Conservation (phyloP, 768 basidiomycete species). For the Boletus subcaerulescens region DNA sequence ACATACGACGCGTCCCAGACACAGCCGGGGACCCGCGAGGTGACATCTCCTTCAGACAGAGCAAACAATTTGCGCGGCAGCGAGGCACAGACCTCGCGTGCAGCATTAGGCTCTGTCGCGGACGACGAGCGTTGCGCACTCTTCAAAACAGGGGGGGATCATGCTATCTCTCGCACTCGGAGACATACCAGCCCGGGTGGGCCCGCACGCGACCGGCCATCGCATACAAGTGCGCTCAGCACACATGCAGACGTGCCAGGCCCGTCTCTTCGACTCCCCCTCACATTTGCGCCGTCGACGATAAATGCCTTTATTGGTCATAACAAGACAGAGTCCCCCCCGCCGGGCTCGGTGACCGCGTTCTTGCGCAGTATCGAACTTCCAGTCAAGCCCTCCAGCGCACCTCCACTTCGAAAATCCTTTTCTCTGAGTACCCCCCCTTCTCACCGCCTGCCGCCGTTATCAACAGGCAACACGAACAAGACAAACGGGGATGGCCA, state of each 20-base stretch:
- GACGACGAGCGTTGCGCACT: constrained; percentile 1
- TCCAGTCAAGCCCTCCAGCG: constrained; percentile 13
- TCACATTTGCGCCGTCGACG: constrained; percentile 4
- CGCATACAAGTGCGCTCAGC: constrained; percentile 5
- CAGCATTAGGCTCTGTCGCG: neutral
- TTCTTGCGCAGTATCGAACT: constrained; percentile 27
- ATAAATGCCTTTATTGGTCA: neutral
- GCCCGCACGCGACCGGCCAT: constrained; percentile 3
- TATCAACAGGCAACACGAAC: constrained; percentile 7
- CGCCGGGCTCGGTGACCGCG: constrained; percentile 16
- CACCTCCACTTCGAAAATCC: constrained; percentile 12
- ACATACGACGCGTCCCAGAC: constrained; percentile 9
- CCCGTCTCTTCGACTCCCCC: constrained; percentile 14
- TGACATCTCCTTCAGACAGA: constrained; percentile 5
- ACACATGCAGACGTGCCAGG: constrained; percentile 11
- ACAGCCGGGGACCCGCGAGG: neutral
- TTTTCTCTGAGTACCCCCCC: constrained; percentile 2
- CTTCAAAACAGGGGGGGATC: constrained; percentile 7
- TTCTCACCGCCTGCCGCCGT: constrained; percentile 11
- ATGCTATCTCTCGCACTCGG: constrained; percentile 1
- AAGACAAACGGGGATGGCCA: constrained; percentile 2
- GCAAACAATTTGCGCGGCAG: neutral
- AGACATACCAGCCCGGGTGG: constrained; percentile 3
- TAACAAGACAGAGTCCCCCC: constrained; percentile 9
- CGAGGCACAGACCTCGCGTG: constrained; percentile 2